phyloP scores from a whole-genome alignment of 495 filamentous ascomycete species.

The Penicillium paradoxum region DNA sequence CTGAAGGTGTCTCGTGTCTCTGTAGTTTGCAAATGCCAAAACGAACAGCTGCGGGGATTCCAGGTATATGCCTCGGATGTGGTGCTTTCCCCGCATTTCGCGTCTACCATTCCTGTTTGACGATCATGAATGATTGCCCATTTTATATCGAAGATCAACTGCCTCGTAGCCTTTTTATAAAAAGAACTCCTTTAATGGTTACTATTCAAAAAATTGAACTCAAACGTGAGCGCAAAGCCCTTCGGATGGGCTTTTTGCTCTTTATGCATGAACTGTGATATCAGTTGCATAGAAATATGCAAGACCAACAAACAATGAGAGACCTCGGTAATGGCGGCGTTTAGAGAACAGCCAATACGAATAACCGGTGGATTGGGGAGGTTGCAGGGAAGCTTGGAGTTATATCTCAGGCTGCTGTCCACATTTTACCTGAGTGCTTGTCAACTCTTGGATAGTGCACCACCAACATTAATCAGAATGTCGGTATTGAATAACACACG shows the following conservation, averaged over 20 bases:
- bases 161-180: neutral
- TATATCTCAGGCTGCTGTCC: neutral
- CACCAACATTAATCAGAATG: conserved; percentile 5
- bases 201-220: no score
- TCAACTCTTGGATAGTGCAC: neutral
- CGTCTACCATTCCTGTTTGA: neutral
- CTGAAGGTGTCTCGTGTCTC: no score
- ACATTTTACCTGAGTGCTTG: neutral
- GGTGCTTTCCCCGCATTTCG: conserved; percentile 3
- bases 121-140: neutral
- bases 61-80: conserved; percentile 1
- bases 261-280: neutral
- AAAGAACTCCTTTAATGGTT: no score
- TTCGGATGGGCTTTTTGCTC: neutral
- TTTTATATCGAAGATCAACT: neutral
- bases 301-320: neutral
- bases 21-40: neutral
- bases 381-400: neutral
- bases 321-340: neutral
- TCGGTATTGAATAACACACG: conserved; percentile 3
- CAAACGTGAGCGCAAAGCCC: no score
- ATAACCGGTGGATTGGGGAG: neutral
- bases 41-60: neutral
- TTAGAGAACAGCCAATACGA: neutral
- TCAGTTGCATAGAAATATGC: neutral